Percentiles rank a stretch among this genome's conserved stretches.
Evolutionary conservation across 2,329 filamentous ascomycete species (phyloP).

Genomic region (Alternaria burnsii): DNA sequence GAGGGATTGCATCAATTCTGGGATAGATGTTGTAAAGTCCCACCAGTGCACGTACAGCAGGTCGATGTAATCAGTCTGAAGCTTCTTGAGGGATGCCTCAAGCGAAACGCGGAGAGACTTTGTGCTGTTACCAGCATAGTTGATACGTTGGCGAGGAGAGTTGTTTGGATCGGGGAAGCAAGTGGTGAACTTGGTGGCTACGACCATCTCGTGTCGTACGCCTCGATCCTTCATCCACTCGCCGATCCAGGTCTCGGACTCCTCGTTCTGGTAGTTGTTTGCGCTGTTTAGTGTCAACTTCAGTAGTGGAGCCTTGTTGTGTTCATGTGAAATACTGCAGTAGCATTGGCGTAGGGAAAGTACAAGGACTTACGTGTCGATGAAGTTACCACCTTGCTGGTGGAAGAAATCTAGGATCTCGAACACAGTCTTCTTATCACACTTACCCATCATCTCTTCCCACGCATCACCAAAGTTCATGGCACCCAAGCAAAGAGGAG

Average conservation of each 20-base stretch:
- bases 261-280: conserved; percentile 58
- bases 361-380: conserved; percentile 55
- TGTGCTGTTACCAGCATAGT: conserved; percentile 55
- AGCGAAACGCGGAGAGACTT: conserved; percentile 52
- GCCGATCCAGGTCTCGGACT: conserved; percentile 60
- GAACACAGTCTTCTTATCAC: conserved; percentile 56
- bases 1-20: conserved; percentile 51
- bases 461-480: conserved; percentile 65
- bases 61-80: conserved; percentile 54
- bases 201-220: conserved; percentile 60
- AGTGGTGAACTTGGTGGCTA: conserved; percentile 64
- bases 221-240: conserved; percentile 60
- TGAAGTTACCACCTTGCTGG: conserved; percentile 60
- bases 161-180: conserved; percentile 35
- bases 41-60: conserved; percentile 54
- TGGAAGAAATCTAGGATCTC: conserved; percentile 59
- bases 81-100: conserved; percentile 52
- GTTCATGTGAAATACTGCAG: neutral
- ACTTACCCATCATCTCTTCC: conserved; percentile 53
- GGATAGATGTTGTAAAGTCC: conserved; percentile 50
- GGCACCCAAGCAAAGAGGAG: conserved; percentile 62
- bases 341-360: neutral
- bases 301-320: neutral
- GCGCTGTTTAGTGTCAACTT: conserved; percentile 41
- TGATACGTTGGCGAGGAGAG: conserved; percentile 43